Evolutionary conservation across 768 basidiomycete species (phyloP), one percentile per base, ranked within the genome.

Genomic region (Agaricus bisporus): DNA sequence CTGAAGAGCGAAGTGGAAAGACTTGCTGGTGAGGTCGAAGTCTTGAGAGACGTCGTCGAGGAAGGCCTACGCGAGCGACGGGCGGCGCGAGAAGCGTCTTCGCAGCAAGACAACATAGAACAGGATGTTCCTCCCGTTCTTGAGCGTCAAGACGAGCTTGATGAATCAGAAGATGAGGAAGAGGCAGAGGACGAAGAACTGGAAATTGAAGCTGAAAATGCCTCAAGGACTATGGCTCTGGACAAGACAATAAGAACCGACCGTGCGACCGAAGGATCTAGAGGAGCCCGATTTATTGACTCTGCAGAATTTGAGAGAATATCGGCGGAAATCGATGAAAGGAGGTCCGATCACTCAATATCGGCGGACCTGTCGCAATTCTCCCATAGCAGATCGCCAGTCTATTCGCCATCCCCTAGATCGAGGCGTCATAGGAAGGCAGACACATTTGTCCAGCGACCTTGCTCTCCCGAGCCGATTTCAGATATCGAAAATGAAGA

Each of bases 31-130:
- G 93, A 98, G 68, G 89, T 98, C 2, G 87, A 88, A 56, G 86
- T 91, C 2, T 73, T 97, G n/a, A 73, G 88, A 10, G 86, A 83
- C 1, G 86, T 94, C 0, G 90, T 98, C 1, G 89, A 95, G 66
- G 86, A 90, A 54, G 91, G 91, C 4, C 73, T 97, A 49, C 80
- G 84, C 56, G 90, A 91, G 58, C 68, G 92, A 25, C 70, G 86
- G 37, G 68, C 74, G 37, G 74, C 72, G 3, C 70, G 84, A 55
- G 83, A 87, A 49, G 63, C 60, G 0, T 61, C 63, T 4, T 51
- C 65, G 42, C 56, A 60, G 20, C 62, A 64, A n/a, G 58, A 63
- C 3, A 61, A 57, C 12, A 73, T 66, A 11, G 68, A 73, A 43
- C 44, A 64, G 26, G 68, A 56, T 6, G 71, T 71, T 14, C n/a